These are phyloP conservation scores for Agastache rugosa DNA, from an alignment of 257 asterid genomes.

Conservation along the genomic window DNA sequence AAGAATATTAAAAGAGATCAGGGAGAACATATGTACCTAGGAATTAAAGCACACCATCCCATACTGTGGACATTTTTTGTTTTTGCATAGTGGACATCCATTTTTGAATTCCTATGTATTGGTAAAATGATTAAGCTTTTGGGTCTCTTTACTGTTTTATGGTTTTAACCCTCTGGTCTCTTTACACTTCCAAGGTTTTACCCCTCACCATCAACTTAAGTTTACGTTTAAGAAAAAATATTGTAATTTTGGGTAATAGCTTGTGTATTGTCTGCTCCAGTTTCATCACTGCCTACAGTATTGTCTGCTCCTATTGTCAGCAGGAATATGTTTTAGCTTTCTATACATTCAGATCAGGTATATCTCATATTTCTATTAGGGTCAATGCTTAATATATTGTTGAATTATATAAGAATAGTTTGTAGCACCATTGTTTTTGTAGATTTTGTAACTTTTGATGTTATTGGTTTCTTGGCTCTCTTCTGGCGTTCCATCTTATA, in stretches of 20 bases:
- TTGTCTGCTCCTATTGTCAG: neutral
- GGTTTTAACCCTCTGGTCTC: no score
- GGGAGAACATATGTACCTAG: no score
- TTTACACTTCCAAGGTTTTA: no score
- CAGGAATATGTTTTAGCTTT: neutral
- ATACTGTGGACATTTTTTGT: no score
- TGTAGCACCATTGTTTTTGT: neutral
- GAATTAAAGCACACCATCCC: no score
- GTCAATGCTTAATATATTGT: neutral
- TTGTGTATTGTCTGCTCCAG: neutral
- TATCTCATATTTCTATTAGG: neutral
- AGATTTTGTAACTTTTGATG: neutral
- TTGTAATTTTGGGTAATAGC: neutral
- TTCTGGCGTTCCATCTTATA: neutral
- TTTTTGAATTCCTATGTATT: no score
- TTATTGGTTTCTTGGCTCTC: conserved; percentile 6
- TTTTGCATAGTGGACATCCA: no score
- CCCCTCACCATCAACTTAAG: no score
- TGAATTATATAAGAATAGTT: conserved; percentile 3
- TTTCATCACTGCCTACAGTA: neutral
- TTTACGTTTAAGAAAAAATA: no score
- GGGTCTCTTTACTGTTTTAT: no score
- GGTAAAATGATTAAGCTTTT: no score
- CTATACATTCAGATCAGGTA: neutral
- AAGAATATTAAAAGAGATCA: no score